Percentiles rank a stretch among this genome's conserved stretches.
Conservation (phyloP, 2,329 filamentous ascomycete genomes). For the Ophiobolus disseminans region DNA sequence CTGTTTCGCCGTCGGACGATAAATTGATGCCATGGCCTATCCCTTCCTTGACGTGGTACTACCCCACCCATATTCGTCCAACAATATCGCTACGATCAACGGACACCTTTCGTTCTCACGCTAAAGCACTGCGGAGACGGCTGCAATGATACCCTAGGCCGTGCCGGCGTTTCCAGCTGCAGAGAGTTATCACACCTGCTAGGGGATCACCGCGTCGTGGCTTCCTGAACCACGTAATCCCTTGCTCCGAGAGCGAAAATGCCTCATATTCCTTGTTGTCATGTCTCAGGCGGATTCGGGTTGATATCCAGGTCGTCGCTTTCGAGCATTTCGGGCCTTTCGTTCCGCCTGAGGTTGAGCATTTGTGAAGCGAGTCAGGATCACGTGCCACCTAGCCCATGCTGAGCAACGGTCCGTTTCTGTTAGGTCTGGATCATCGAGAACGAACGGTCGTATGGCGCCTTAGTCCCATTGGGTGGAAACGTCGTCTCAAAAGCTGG, state of each 20-base stretch:
- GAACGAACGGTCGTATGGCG: conserved; percentile 41
- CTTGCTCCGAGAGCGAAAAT: conserved; percentile 46
- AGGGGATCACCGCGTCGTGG: conserved; percentile 53
- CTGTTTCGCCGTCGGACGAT: conserved; percentile 43
- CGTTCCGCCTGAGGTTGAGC: conserved; percentile 42
- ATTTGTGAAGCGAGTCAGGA: conserved; percentile 43
- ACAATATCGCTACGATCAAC: conserved; percentile 55
- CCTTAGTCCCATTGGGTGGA: conserved; percentile 19
- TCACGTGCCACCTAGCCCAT: conserved; percentile 48
- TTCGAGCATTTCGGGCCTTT: conserved; percentile 43
- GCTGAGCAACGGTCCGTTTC: conserved; percentile 42
- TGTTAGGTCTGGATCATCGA: conserved; percentile 33
- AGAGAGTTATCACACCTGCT: conserved; percentile 52
- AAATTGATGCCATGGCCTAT: conserved; percentile 47
- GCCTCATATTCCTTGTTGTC: conserved; percentile 48
- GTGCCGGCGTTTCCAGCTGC: conserved; percentile 52
- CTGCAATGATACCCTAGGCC: conserved; percentile 55
- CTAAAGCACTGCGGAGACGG: conserved; percentile 52
- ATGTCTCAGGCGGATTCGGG: conserved; percentile 41
- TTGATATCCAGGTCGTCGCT: conserved; percentile 23
- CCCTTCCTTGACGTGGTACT: conserved; percentile 49
- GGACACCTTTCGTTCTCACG: conserved; percentile 52
- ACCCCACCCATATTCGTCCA: conserved; percentile 52
- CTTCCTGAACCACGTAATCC: conserved; percentile 54
- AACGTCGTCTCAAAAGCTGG: conserved; percentile 34